Evolutionary conservation across 2,329 filamentous ascomycete species (phyloP).

Genomic region (Aspergillus hortae): DNA sequence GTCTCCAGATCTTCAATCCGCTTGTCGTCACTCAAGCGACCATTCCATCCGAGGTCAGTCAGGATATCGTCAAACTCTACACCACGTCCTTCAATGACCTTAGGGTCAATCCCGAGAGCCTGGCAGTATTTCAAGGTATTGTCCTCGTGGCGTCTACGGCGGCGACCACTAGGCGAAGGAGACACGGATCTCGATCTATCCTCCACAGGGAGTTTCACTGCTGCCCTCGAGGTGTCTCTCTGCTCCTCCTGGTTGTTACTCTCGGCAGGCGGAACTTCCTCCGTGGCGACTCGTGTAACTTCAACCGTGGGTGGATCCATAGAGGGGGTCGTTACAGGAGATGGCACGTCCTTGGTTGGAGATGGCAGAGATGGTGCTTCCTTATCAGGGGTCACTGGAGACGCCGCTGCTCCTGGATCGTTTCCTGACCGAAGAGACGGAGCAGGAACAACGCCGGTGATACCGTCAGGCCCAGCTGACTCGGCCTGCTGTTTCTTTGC

Average conservation of each 20-base stretch:
- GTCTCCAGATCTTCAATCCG: slow-evolving; percentile 76
- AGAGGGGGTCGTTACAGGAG: slow-evolving; percentile 10
- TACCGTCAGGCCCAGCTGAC: slow-evolving; percentile 77
- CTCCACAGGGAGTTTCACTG: slow-evolving; percentile 17
- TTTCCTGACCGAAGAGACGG: slow-evolving; percentile 51
- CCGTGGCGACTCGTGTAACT: slow-evolving; percentile 32
- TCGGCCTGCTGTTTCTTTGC: slow-evolving; percentile 50
- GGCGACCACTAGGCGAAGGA: slow-evolving; percentile 46
- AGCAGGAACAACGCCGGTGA: slow-evolving; percentile 81
- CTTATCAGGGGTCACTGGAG: slow-evolving; percentile 28
- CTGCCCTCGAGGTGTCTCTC: slow-evolving; percentile 21
- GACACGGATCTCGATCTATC: slow-evolving; percentile 32
- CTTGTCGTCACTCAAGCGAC: slow-evolving; percentile 68
- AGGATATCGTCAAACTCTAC: slow-evolving; percentile 78
- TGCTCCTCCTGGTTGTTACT: slow-evolving; percentile 20
- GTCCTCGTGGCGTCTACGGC: slow-evolving; percentile 62
- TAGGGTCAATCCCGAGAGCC: slow-evolving; percentile 72
- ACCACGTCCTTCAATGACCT: slow-evolving; percentile 70
- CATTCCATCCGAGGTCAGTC: slow-evolving; percentile 85
- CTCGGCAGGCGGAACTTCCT: slow-evolving; percentile 22
- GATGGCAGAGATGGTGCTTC: slow-evolving; percentile 23
- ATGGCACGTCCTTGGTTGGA: slow-evolving; percentile 11
- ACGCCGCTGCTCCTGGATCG: slow-evolving; percentile 34
- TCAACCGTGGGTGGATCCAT: slow-evolving; percentile 35
- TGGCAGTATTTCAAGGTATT: slow-evolving; percentile 77